Percentiles rank a stretch among this genome's conserved stretches.
Evolutionary conservation across 139 green algal species (phyloP).

Genomic region (Closterium sp.): DNA sequence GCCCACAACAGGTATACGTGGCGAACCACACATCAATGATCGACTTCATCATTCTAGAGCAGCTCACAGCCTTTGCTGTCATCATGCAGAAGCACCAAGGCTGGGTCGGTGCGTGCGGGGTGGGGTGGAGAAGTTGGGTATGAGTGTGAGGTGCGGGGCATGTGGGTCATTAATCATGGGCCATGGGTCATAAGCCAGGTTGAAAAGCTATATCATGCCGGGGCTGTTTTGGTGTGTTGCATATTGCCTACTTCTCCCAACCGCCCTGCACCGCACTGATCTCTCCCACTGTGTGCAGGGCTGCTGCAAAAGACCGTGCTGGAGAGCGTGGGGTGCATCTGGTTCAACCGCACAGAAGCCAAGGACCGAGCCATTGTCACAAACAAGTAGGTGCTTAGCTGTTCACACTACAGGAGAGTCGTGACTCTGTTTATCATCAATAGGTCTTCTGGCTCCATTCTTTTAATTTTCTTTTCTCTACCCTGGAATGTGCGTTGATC

Average conservation of each 20-base stretch:
- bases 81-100: slow-evolving; percentile 92
- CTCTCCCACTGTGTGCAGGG: slow-evolving; percentile 40
- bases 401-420: not conserved
- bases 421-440: too few relatives aligned
- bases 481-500: not conserved
- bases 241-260: not conserved
- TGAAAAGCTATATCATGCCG: too few relatives aligned
- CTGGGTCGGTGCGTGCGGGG: slow-evolving; percentile 61
- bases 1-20: slow-evolving; percentile 79
- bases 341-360: slow-evolving; percentile 92
- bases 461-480: not conserved
- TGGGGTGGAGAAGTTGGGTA: not conserved
- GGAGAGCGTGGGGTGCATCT: slow-evolving; percentile 87
- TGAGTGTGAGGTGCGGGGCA: too few relatives aligned
- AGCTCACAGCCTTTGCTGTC: slow-evolving; percentile 83
- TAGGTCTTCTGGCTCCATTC: too few relatives aligned
- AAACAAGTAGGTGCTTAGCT: slow-evolving; percentile 41
- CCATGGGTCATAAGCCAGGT: too few relatives aligned
- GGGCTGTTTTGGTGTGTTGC: too few relatives aligned
- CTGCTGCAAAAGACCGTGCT: slow-evolving; percentile 87
- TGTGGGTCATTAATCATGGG: too few relatives aligned
- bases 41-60: slow-evolving; percentile 92
- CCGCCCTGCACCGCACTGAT: not conserved
- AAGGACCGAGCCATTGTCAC: slow-evolving; percentile 84
- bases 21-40: slow-evolving; percentile 99